Percentiles rank a stretch among this genome's conserved stretches.
These are phyloP conservation scores for Hortiboletus campestris DNA, from an alignment of 768 basidiomycete species.

Conservation along the genomic window DNA sequence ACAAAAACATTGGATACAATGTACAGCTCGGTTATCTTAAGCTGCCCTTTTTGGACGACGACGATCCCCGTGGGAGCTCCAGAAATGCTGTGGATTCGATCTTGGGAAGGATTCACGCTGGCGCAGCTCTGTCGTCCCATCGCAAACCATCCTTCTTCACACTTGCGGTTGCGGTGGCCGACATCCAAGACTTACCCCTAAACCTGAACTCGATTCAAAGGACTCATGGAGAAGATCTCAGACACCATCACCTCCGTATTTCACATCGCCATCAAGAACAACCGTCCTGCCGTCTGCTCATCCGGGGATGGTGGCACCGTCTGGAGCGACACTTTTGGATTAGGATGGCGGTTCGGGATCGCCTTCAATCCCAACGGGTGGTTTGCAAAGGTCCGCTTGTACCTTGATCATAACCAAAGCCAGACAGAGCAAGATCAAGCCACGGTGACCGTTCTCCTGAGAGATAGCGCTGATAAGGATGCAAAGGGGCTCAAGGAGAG, in stretches of 20 bases:
- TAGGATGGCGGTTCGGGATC: slow-evolving; percentile 30
- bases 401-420: slow-evolving; percentile 28
- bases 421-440: slow-evolving; percentile 23
- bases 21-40: background rate
- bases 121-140: background rate
- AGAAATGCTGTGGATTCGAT: slow-evolving; percentile 2
- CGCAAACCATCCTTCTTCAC: background rate
- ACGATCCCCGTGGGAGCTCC: background rate
- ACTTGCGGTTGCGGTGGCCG: background rate
- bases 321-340: slow-evolving; percentile 28
- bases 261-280: slow-evolving; percentile 23
- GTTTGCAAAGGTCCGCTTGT: slow-evolving; percentile 24
- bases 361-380: slow-evolving; percentile 18
- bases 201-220: background rate
- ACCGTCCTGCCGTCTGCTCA: slow-evolving; percentile 15
- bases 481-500: slow-evolving; percentile 10
- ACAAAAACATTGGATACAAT: background rate
- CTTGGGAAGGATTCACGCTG: background rate
- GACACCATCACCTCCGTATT: slow-evolving; percentile 26
- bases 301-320: background rate
- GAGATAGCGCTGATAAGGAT: background rate
- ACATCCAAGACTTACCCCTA: background rate
- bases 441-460: slow-evolving; percentile 10
- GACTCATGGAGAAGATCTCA: slow-evolving; percentile 24
- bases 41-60: slow-evolving; percentile 7